Evolutionary conservation across 352 stramenopile species (phyloP).

Genomic region (Pythium aphanidermatum): DNA sequence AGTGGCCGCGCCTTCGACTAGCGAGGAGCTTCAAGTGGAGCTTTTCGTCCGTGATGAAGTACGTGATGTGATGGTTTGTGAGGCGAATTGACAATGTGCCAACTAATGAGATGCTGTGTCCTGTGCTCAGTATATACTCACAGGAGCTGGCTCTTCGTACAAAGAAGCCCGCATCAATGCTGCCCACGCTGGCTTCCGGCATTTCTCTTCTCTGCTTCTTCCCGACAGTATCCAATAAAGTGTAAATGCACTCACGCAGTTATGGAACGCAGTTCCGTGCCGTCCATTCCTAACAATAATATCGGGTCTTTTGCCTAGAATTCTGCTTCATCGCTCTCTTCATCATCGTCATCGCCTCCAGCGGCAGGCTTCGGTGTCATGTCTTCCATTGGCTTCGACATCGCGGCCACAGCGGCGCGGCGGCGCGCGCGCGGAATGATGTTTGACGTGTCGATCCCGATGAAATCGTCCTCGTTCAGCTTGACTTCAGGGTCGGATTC

Average conservation of each 20-base stretch:
- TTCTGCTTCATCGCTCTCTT: constrained; percentile 80
- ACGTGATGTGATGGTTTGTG: no score
- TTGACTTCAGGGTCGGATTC: constrained; percentile 74
- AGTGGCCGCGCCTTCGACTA: constrained; percentile 39
- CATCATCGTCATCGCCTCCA: constrained; percentile 52
- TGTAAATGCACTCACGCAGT: no score
- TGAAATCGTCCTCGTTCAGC: constrained; percentile 82
- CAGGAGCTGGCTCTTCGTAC: constrained; percentile 43
- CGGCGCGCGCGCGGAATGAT: constrained; percentile 77
- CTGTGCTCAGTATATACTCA: constrained; percentile 24
- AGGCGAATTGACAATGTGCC: no score
- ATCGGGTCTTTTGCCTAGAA: constrained; percentile 69
- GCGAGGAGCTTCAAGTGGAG: constrained; percentile 38
- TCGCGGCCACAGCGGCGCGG: constrained; percentile 62
- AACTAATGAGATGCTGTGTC: background rate
- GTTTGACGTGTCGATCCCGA: constrained; percentile 79
- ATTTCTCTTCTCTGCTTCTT: constrained; percentile 35
- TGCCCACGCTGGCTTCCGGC: constrained; percentile 42
- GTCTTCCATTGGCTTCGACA: constrained; percentile 61
- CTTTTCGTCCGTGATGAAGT: constrained; percentile 66
- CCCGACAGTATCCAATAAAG: no score
- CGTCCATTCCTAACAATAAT: no score
- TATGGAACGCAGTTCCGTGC: no score
- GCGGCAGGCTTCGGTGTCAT: constrained; percentile 17
- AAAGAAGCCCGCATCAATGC: constrained; percentile 50